These are phyloP conservation scores for Pyrenopolyporus hunteri DNA, from an alignment of 495 filamentous ascomycete genomes.

Conservation along the genomic window DNA sequence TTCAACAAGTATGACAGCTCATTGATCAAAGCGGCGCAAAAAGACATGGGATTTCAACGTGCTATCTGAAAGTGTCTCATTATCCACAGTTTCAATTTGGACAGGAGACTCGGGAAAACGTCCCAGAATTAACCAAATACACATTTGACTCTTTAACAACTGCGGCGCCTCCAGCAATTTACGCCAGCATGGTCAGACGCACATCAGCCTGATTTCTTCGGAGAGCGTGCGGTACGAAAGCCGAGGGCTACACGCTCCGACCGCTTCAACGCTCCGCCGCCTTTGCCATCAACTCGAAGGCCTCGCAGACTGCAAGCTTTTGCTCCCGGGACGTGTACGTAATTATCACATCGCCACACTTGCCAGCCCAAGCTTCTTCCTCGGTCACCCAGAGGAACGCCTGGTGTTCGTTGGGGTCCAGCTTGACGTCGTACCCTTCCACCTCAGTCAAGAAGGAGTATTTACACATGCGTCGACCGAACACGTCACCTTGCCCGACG, in stretches of 20 bases:
- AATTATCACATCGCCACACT: slow-evolving; percentile 40
- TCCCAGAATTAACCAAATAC: slow-evolving; percentile 1
- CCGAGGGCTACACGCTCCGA: neutral
- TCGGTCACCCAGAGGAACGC: slow-evolving; percentile 52
- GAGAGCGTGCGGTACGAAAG: neutral
- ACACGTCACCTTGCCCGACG: slow-evolving; percentile 43
- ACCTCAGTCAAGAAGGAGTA: slow-evolving; percentile 49
- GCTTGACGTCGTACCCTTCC: slow-evolving; percentile 43
- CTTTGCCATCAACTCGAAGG: slow-evolving; percentile 41
- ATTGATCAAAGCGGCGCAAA: neutral
- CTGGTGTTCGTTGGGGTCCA: slow-evolving; percentile 54
- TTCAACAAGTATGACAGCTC: neutral
- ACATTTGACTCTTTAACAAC: slow-evolving; percentile 1
- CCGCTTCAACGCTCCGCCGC: neutral
- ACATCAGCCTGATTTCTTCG: neutral
- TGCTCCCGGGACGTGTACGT: slow-evolving; percentile 43
- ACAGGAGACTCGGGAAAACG: neutral
- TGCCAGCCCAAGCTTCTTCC: slow-evolving; percentile 45
- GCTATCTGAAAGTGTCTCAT: slow-evolving; percentile 3
- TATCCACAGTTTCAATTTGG: neutral
- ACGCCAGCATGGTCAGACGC: neutral
- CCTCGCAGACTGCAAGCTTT: slow-evolving; percentile 34
- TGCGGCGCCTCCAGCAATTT: too few relatives aligned
- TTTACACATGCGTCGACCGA: slow-evolving; percentile 43
- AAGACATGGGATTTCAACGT: neutral